Conservation (phyloP, 2,329 filamentous ascomycete genomes). For the Penicillium sp. region DNA sequence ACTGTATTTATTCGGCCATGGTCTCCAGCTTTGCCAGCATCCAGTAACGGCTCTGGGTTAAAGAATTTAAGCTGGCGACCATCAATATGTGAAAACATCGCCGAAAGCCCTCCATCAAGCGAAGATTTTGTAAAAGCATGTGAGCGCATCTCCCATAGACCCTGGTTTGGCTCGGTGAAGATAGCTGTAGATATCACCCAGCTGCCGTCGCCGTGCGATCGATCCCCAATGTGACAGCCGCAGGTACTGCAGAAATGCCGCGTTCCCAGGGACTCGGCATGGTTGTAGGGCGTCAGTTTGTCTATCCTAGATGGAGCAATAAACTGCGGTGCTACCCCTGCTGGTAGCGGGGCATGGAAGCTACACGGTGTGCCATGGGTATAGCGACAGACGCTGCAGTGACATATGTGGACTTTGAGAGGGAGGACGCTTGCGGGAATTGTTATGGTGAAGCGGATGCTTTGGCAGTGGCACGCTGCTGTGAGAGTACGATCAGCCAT, state of each 20-base stretch:
- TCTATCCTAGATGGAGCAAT: slow-evolving; percentile 20
- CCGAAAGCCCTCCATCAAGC: slow-evolving; percentile 17
- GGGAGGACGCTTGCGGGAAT: slow-evolving; percentile 37
- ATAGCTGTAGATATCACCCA: slow-evolving; percentile 27
- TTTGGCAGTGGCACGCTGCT: slow-evolving; percentile 26
- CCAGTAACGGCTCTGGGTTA: slow-evolving; percentile 4
- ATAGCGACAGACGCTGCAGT: slow-evolving; percentile 46
- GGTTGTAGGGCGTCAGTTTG: slow-evolving; percentile 30
- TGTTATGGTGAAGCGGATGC: slow-evolving; percentile 34
- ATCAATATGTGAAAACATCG: slow-evolving; percentile 16
- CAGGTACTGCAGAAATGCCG: slow-evolving; percentile 47
- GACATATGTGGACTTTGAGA: slow-evolving; percentile 43
- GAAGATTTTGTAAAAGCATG: slow-evolving; percentile 22
- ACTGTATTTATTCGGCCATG: not conserved
- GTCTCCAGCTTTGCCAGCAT: not conserved
- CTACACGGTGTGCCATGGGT: slow-evolving; percentile 36
- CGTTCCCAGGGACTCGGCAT: slow-evolving; percentile 27
- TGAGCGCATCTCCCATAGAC: slow-evolving; percentile 17
- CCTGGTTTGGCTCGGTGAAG: slow-evolving; percentile 20
- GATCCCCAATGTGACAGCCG: slow-evolving; percentile 37
- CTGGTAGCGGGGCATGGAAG: slow-evolving; percentile 27
- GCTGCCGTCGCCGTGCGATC: not conserved
- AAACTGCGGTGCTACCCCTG: slow-evolving; percentile 21
- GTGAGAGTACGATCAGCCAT: slow-evolving; percentile 19
- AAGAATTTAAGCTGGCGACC: slow-evolving; percentile 13